Conservation (phyloP, 2,329 filamentous ascomycete species). For the Fusarium nelsonii region DNA sequence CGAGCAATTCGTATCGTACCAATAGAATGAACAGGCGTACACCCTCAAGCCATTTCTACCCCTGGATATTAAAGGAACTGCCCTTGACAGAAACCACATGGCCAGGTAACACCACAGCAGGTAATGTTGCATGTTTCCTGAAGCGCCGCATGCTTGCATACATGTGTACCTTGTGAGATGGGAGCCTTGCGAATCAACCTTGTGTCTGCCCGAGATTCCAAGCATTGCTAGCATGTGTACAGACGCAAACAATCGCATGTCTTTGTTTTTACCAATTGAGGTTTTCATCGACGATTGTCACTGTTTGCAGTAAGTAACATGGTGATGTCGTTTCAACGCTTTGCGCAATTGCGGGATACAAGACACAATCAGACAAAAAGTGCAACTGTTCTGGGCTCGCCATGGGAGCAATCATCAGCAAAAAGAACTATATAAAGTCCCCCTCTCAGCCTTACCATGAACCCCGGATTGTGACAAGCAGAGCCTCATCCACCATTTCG, state of each 20-base stretch:
- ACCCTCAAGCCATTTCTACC: neutral
- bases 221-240: slow-evolving; percentile 1
- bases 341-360: slow-evolving; percentile 12
- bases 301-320: neutral
- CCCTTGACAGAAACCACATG: neutral
- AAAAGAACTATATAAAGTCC: neutral
- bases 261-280: neutral
- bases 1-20: neutral
- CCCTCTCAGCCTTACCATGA: neutral
- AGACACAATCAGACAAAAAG: neutral
- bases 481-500: neutral
- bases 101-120: neutral
- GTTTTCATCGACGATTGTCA: neutral
- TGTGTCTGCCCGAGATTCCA: neutral
- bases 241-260: neutral
- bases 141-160: neutral
- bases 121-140: neutral
- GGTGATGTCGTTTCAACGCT: neutral
- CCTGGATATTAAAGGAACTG: neutral
- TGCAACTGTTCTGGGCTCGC: neutral
- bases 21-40: neutral
- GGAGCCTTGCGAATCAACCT: slow-evolving; percentile 14
- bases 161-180: slow-evolving; percentile 1
- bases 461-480: neutral
- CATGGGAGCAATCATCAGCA: neutral